Evolutionary conservation across 768 basidiomycete species (phyloP), one percentile per base, ranked within the genome.

Genomic region (Dictyophora rubrovolvata): DNA sequence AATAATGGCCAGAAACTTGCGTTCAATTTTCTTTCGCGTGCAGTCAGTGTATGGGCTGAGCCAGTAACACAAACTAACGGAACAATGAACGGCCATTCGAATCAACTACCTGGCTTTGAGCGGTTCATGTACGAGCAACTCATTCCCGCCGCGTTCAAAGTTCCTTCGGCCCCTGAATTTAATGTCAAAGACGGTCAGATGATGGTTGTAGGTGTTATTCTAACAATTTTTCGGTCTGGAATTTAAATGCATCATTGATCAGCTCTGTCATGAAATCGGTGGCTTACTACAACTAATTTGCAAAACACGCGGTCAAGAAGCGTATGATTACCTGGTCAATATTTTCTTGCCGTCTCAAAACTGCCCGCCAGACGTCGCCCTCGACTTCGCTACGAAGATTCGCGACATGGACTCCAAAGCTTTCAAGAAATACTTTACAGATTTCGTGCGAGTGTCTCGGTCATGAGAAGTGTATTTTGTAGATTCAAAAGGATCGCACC

Each of bases 181-280:
- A 94, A 93, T 67, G 75, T 87, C 63, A 90, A 89, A 67, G 93
- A 96, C 67, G 92, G 89, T 1, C 90, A 93, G 65, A 83, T 86
- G 67, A 76, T 87, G 53, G 80, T 86, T 67, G 94, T 94, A 65
- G 68, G 90, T 71, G 28, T 8, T 21, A 17, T 42, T 28, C 17
- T 22, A 10, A 62, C 42, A 11, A 12, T 3, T 20, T 16, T 6
- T 5, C 47, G 21, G 48, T 10, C 16, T 47, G 18, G 51, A 46
- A 50, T 42, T 17, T 54, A 23, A 12, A 9, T 53, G 47, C 5
- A 18, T 53, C 5, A 48, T 51, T 12, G 23, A 35, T 17, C 65
- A 97, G 93, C 87, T 94, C 55, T 74, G 97, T 20, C 82, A 89
- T 63, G 96, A 99, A 69, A 86, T 97, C 56, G 87, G 89, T 50